These are phyloP conservation scores for Chlamydomonas incerta DNA, from an alignment of 139 green algal genomes.

Conservation along the genomic window DNA sequence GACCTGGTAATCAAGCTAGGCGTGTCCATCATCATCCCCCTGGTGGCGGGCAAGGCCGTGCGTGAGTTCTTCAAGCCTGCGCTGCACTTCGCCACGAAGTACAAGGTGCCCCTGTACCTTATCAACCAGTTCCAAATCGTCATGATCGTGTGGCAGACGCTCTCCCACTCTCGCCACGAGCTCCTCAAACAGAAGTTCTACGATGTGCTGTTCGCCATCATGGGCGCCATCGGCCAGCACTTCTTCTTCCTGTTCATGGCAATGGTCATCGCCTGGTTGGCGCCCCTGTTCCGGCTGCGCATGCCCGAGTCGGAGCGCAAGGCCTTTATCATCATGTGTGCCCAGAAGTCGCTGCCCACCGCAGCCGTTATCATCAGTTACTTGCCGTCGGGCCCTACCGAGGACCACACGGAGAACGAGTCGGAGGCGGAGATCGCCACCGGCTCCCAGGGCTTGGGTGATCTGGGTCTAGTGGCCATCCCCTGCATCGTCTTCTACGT, in stretches of 20 bases:
- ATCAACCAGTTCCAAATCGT: slow-evolving; percentile 71
- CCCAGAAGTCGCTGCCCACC: slow-evolving; percentile 78
- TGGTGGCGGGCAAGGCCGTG: slow-evolving; percentile 73
- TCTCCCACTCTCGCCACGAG: slow-evolving; percentile 60
- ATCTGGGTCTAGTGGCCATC: slow-evolving; percentile 78
- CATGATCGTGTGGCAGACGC: slow-evolving; percentile 81
- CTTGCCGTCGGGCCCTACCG: slow-evolving; percentile 25
- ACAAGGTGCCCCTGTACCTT: slow-evolving; percentile 69
- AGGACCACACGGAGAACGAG: not conserved
- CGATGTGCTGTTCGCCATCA: slow-evolving; percentile 65
- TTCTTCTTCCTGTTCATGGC: slow-evolving; percentile 71
- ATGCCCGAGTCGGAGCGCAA: slow-evolving; percentile 64
- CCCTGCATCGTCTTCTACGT: slow-evolving; percentile 87
- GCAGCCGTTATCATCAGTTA: slow-evolving; percentile 70
- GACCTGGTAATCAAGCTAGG: slow-evolving; percentile 86
- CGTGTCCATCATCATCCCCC: slow-evolving; percentile 80
- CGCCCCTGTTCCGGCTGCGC: slow-evolving; percentile 41
- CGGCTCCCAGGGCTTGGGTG: slow-evolving; percentile 50
- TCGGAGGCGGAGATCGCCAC: not conserved
- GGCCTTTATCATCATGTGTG: slow-evolving; percentile 67
- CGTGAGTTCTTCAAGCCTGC: slow-evolving; percentile 53
- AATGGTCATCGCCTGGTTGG: slow-evolving; percentile 55
- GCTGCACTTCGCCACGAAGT: slow-evolving; percentile 42
- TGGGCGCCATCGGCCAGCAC: slow-evolving; percentile 58
- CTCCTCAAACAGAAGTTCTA: slow-evolving; percentile 67